Evolutionary conservation across 352 stramenopile species (phyloP), one percentile per base, ranked within the genome.

Genomic region (Pythium chondricola): DNA sequence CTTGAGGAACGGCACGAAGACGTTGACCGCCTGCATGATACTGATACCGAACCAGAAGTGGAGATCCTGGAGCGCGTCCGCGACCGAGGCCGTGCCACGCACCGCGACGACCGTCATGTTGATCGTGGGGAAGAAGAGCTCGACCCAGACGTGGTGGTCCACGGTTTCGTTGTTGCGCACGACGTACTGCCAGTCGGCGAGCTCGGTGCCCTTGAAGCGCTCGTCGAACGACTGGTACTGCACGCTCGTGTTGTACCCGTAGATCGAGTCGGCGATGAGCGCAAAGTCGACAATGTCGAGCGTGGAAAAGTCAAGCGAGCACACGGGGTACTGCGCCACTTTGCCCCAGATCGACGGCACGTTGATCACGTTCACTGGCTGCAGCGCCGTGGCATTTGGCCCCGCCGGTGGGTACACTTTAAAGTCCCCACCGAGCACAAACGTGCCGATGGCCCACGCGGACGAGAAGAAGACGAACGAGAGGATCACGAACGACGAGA

Each of bases 401-500:
- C 20, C 27, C 55, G 61, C 51, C 3, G 83, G 83, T 22, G 78
- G 80, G 52, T 74, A 76, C 10, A 94, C 76, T 22, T 85, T 70
- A 49, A 94, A 94, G 56, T 91, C 75, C 13, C 76, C 80, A 25
- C 80, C 83, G 39, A 86, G 63, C n/a, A 94, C 78, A 46, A 94
- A 94, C 18, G 80, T 94, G 33, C 83, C 83, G 24, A 94, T 66
- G n/a, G 73, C 78, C 74, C 80, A 94, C 38, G 80, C 85, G 14
- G 80, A 90, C 42, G 83, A 87, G 58, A 94, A 94, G 58, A 94
- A 94, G 7, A 92, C 65, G 41, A 92, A 91, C 30, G 80, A 92
- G 7, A 94, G 37, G 33, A 91, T 59, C 6, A 94, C 78, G 47
- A 94, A 92, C 24, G 70, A 67, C 18, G 76, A 88, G 65, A 94